Conservation (phyloP, 345 rosid species). For the Eucalyptus cloeziana region DNA sequence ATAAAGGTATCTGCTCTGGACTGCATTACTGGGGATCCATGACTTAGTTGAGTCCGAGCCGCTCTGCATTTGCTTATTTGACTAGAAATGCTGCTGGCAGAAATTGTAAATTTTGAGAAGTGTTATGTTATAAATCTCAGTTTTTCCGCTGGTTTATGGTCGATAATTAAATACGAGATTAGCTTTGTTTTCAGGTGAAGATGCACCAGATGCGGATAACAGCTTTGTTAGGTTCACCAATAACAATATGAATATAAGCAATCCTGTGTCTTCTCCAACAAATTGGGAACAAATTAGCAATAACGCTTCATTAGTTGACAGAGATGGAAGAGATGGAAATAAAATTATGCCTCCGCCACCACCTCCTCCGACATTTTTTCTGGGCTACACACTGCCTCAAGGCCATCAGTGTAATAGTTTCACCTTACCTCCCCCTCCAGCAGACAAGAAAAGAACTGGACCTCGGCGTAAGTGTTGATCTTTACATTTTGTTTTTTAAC, state of each 20-base stretch:
- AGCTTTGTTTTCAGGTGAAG: slow-evolving; percentile 45
- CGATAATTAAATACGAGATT: not conserved
- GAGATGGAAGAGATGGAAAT: not conserved
- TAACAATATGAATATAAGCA: slow-evolving; percentile 9
- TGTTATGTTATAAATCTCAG: not conserved
- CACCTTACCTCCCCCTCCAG: slow-evolving; percentile 93
- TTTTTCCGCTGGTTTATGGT: not conserved
- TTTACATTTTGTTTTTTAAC: not conserved
- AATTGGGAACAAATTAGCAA: slow-evolving; percentile 2
- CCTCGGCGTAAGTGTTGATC: slow-evolving; percentile 70
- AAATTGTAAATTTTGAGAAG: not conserved
- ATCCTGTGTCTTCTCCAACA: slow-evolving; percentile 3
- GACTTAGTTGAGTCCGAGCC: not conserved
- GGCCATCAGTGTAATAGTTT: slow-evolving; percentile 92
- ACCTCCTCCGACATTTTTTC: slow-evolving; percentile 66
- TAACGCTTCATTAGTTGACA: slow-evolving; percentile 2
- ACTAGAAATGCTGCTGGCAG: not conserved
- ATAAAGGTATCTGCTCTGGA: not conserved
- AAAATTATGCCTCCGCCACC: slow-evolving; percentile 12
- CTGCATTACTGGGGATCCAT: not conserved
- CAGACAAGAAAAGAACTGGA: slow-evolving; percentile 87
- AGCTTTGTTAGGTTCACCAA: slow-evolving; percentile 24
- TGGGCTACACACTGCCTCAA: slow-evolving; percentile 87
- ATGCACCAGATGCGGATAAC: slow-evolving; percentile 27
- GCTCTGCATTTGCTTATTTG: not conserved